Percentiles rank a stretch among this genome's conserved stretches.
Conservation (phyloP, 768 basidiomycete species). For the Suillus subalutaceus region DNA sequence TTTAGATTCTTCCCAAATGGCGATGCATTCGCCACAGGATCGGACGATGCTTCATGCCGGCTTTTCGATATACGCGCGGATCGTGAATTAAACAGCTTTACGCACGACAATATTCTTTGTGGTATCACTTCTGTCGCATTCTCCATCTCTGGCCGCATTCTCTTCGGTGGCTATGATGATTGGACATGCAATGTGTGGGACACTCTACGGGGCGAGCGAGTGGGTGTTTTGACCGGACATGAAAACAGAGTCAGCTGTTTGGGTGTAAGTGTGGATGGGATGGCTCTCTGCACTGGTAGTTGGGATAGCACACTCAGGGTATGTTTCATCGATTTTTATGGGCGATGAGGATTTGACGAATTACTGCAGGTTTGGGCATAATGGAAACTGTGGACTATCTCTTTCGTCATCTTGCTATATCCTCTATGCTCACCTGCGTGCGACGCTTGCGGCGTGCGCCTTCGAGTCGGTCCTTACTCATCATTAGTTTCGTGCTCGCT, state of each 20-base stretch:
- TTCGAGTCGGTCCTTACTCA: slow-evolving; percentile 65
- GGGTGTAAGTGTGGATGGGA: slow-evolving; percentile 94
- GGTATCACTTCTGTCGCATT: slow-evolving; percentile 99
- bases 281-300: slow-evolving; percentile 97
- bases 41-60: slow-evolving; percentile 98
- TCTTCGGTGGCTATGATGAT: slow-evolving; percentile 99
- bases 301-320: slow-evolving; percentile 99
- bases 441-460: slow-evolving; percentile 49
- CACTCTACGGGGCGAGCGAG: slow-evolving; percentile 96
- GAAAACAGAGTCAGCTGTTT: slow-evolving; percentile 98
- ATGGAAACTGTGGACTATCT: slow-evolving; percentile 33
- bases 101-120: slow-evolving; percentile 98
- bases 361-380: slow-evolving; percentile 80
- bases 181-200: slow-evolving; percentile 99
- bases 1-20: slow-evolving; percentile 98
- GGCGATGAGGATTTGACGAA: slow-evolving; percentile 17
- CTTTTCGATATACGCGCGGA: slow-evolving; percentile 98
- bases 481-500: slow-evolving; percentile 38
- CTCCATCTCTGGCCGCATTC: slow-evolving; percentile 94
- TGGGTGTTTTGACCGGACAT: slow-evolving; percentile 95
- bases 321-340: slow-evolving; percentile 31
- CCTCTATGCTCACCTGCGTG: slow-evolving; percentile 56
- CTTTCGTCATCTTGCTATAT: slow-evolving; percentile 34
- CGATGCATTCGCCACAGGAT: slow-evolving; percentile 98
- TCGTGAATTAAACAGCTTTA: slow-evolving; percentile 94